These are phyloP conservation scores for Suillus bovinus DNA, from an alignment of 768 basidiomycete species.

Conservation along the genomic window DNA sequence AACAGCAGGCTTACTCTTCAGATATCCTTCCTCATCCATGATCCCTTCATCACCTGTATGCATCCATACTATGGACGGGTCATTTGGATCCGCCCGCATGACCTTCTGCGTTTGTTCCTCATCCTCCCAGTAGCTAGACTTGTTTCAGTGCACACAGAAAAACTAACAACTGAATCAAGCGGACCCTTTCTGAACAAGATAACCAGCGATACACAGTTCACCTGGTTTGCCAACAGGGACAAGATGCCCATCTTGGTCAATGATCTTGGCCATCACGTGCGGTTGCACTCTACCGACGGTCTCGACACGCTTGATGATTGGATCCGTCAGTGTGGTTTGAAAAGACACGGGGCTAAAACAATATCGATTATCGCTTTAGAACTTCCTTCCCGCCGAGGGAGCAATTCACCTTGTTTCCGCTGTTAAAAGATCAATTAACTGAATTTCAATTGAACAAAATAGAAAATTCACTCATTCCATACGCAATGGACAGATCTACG, in stretches of 20 bases:
- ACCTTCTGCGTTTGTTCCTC: slow-evolving; percentile 62
- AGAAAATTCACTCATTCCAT: slow-evolving; percentile 77
- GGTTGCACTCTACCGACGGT: slow-evolving; percentile 79
- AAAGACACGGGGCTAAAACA: slow-evolving; percentile 75
- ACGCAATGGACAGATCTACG: slow-evolving; percentile 71
- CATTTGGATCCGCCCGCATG: slow-evolving; percentile 52
- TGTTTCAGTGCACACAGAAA: background rate
- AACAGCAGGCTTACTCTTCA: slow-evolving; percentile 51
- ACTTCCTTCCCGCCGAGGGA: background rate
- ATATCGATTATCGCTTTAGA: slow-evolving; percentile 4
- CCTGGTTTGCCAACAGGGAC: slow-evolving; percentile 77
- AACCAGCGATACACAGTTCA: slow-evolving; percentile 73
- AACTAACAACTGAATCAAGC: slow-evolving; percentile 14
- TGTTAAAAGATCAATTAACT: slow-evolving; percentile 24
- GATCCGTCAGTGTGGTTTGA: slow-evolving; percentile 71
- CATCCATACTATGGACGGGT: slow-evolving; percentile 71
- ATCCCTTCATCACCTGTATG: slow-evolving; percentile 81
- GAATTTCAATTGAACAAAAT: background rate
- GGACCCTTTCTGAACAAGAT: slow-evolving; percentile 79
- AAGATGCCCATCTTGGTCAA: slow-evolving; percentile 56
- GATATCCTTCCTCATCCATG: slow-evolving; percentile 80
- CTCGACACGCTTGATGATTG: slow-evolving; percentile 73
- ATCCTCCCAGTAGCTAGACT: slow-evolving; percentile 67
- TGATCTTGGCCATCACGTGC: slow-evolving; percentile 74
- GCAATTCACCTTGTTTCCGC: slow-evolving; percentile 65